Percentiles rank a stretch among this genome's conserved stretches.
phyloP scores from a whole-genome alignment of 2,329 filamentous ascomycete genomes.

The Knoxdaviesia capensis region DNA sequence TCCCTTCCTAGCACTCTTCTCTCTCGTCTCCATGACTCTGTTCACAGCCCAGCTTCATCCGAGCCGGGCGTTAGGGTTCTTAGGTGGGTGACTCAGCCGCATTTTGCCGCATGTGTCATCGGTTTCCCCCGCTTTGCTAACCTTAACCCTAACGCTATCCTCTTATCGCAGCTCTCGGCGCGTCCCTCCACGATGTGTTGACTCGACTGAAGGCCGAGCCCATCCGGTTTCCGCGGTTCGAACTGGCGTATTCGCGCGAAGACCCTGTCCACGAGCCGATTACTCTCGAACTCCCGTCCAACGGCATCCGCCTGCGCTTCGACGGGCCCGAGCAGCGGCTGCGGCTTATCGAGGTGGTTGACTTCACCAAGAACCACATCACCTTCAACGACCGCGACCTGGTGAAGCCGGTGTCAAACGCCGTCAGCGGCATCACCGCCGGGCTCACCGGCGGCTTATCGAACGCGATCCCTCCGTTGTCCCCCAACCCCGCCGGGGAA shows the following conservation, averaged over 20 bases:
- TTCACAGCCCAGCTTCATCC: constrained; percentile 45
- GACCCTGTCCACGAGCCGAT: constrained; percentile 59
- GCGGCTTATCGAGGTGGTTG: constrained; percentile 73
- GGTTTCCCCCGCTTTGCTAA: background rate
- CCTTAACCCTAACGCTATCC: background rate
- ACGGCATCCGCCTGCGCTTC: constrained; percentile 78
- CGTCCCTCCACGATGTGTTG: constrained; percentile 76
- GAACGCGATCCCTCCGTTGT: constrained; percentile 11
- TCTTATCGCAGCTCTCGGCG: constrained; percentile 48
- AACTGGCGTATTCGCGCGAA: constrained; percentile 60
- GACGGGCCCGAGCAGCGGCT: constrained; percentile 85
- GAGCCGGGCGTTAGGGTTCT: constrained; percentile 43
- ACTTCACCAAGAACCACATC: constrained; percentile 72
- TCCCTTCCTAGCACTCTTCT: background rate
- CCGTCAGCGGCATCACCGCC: constrained; percentile 2
- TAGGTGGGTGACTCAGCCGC: constrained; percentile 15
- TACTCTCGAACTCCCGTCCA: constrained; percentile 55
- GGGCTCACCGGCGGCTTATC: constrained; percentile 8
- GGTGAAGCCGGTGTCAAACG: constrained; percentile 35
- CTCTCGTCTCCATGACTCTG: constrained; percentile 18
- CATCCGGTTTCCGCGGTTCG: constrained; percentile 61
- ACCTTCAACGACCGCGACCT: constrained; percentile 66
- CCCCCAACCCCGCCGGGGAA: constrained; percentile 14
- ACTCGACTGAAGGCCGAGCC: constrained; percentile 78
- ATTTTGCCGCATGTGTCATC: background rate